A percentile compares a stretch with the other conserved stretches of the same genome.
Conservation (phyloP, 2,329 filamentous ascomycete genomes). For the Elsinoe perseae region DNA sequence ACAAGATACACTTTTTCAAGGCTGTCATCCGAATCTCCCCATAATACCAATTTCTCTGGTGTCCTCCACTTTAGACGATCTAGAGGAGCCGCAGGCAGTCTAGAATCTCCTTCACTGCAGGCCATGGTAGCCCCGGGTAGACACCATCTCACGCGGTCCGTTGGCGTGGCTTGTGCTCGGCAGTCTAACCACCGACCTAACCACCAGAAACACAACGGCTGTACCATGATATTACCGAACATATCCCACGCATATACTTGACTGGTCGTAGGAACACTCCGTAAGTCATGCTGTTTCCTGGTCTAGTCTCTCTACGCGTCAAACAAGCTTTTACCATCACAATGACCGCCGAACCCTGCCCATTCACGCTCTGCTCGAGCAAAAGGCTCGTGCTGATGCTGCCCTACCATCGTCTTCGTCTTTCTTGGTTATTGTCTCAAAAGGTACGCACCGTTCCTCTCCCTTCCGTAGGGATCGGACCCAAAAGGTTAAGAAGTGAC, state of each 20-base stretch:
- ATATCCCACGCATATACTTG: not conserved
- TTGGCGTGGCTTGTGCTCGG: slow-evolving; percentile 9
- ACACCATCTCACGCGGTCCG: slow-evolving; percentile 1
- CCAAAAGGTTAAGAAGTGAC: not conserved
- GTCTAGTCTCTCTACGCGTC: slow-evolving; percentile 3
- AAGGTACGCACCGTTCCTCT: slow-evolving; percentile 8
- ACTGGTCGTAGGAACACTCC: not conserved
- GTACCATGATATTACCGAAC: not conserved
- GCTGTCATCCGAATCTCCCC: not conserved
- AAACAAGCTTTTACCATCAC: slow-evolving; percentile 10
- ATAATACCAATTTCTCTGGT: not conserved
- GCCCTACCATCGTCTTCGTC: not conserved
- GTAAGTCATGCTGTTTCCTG: not conserved
- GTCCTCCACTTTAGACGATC: not conserved
- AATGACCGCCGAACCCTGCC: not conserved
- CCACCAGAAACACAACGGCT: not conserved
- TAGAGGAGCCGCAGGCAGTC: not conserved
- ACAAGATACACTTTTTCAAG: not conserved
- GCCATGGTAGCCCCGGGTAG: not conserved
- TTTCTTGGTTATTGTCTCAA: not conserved
- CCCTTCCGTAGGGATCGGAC: not conserved
- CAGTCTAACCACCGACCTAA: slow-evolving; percentile 5
- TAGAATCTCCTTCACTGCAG: not conserved
- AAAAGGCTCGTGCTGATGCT: not conserved
- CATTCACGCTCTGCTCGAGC: not conserved